Conservation (phyloP, 2,329 filamentous ascomycete species). For the Fusarium ramigenum region DNA sequence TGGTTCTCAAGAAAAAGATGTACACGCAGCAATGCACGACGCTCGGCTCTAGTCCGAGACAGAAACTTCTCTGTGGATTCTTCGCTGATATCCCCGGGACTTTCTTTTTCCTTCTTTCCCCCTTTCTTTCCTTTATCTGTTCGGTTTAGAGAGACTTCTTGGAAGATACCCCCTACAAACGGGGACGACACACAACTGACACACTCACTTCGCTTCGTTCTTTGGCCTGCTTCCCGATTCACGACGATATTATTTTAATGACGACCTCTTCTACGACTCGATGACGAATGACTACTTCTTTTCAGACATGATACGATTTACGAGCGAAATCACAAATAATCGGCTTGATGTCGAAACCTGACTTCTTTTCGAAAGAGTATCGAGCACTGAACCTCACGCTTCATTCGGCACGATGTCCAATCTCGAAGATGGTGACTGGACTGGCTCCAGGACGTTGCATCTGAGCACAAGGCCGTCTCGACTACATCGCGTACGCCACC, state of each 20-base stretch:
- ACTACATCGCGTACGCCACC: constrained; percentile 49
- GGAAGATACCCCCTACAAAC: constrained; percentile 36
- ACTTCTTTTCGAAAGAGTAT: constrained; percentile 44
- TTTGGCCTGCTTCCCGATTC: constrained; percentile 53
- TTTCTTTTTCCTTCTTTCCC: constrained; percentile 36
- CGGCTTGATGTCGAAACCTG: constrained; percentile 48
- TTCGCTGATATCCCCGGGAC: constrained; percentile 45
- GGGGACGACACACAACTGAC: constrained; percentile 32
- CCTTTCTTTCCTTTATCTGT: constrained; percentile 32
- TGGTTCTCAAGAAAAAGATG: constrained; percentile 61
- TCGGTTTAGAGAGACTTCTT: constrained; percentile 44
- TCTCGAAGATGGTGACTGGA: constrained; percentile 34
- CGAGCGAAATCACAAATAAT: constrained; percentile 41
- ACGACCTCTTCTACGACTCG: constrained; percentile 54
- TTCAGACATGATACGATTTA: constrained; percentile 47
- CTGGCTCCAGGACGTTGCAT: constrained; percentile 42
- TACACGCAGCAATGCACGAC: constrained; percentile 72
- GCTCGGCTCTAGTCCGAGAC: constrained; percentile 60
- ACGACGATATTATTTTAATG: constrained; percentile 52
- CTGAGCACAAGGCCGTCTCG: constrained; percentile 43
- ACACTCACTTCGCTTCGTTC: constrained; percentile 53
- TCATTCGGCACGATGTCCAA: constrained; percentile 45
- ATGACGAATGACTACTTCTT: constrained; percentile 50
- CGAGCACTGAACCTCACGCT: constrained; percentile 38
- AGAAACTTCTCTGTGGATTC: constrained; percentile 55